Evolutionary conservation across 768 basidiomycete genomes (phyloP), one percentile per base, ranked within the genome.

Genomic region (Lyophyllum atratum): DNA sequence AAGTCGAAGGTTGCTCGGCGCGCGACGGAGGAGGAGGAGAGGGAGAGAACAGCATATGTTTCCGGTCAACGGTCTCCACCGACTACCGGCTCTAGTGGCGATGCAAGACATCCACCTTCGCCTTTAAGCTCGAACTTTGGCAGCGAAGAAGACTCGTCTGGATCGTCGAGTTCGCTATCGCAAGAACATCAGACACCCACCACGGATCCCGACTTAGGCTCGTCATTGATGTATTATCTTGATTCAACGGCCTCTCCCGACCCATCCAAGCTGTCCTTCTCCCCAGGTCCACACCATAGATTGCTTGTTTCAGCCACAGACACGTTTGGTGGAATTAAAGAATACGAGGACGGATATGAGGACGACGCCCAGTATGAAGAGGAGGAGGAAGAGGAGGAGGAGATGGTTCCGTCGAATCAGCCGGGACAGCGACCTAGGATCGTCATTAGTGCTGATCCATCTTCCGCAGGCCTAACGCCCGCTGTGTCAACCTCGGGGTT

Each of bases 81-180:
- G 24, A 52, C 51, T 11, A 39, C 39, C 14, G 24, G 12, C 12
- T 21, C 15, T 15, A 34, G 46, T 26, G 26, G 60, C 17, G 66
- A 59, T 25, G 56, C 55, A 22, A 62, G 63, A 25, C 69, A 69
- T 34, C 73, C 73, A 15, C 72, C 77, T 4, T 83, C 84, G 7
- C 84, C 85, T 6, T 70, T 78, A 34, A 78, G 78, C 55, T 79
- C 80, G 12, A 75, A 76, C 29, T 84, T 77, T 54, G 80, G 77
- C 47, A 75, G 74, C 51, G 76, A 76, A 44, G 77, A 75, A 52
- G 72, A 72, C 17, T 74, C 74, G 17, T 76, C 77, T 7, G 62
- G 67, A 2, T 77, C 79, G n/a, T 74, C 76, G 7, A 74, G 74
- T 58, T 74, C 77, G 14, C 66, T 65, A 52, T 75, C 75, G 15